Percentiles rank a stretch among this genome's conserved stretches.
These are phyloP conservation scores for Rutstroemia sp. DNA, from an alignment of 2,329 filamentous ascomycete genomes.

Conservation along the genomic window DNA sequence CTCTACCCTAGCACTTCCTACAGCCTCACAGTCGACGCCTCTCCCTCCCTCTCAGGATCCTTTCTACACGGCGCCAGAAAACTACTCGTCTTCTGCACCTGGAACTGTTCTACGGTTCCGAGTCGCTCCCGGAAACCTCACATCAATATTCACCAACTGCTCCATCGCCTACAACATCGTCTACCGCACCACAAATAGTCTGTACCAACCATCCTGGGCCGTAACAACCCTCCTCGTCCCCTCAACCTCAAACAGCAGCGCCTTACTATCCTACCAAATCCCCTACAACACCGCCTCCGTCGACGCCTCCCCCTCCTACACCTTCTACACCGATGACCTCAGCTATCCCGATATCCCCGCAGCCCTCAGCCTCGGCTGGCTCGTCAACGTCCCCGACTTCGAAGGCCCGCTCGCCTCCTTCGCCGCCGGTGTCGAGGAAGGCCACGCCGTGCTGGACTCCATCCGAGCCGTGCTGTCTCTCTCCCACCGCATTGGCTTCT, in stretches of 20 bases:
- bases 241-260: neutral
- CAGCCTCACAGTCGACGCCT: neutral
- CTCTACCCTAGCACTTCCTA: neutral
- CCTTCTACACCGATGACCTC: constrained; percentile 29
- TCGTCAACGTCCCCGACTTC: constrained; percentile 19
- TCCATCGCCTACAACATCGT: constrained; percentile 31
- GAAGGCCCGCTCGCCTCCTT: constrained; percentile 16
- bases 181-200: constrained; percentile 34
- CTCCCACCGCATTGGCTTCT: neutral
- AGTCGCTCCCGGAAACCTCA: constrained; percentile 24
- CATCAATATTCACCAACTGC: constrained; percentile 11
- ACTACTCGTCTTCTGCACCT: constrained; percentile 26
- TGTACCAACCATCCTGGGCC: constrained; percentile 31
- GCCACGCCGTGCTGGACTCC: constrained; percentile 17
- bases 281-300: constrained; percentile 34
- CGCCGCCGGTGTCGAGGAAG: constrained; percentile 11
- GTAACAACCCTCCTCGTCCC: constrained; percentile 35
- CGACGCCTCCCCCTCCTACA: constrained; percentile 34
- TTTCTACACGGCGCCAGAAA: constrained; percentile 31
- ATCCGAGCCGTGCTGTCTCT: constrained; percentile 15
- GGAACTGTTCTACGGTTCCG: constrained; percentile 31
- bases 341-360: constrained; percentile 13
- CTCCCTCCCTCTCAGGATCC: constrained; percentile 31
- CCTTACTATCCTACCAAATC: constrained; percentile 37
- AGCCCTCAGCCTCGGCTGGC: constrained; percentile 12